Evolutionary conservation across 2,329 filamentous ascomycete species (phyloP), one percentile per base, ranked within the genome.

Genomic region (Thelonectria rubi): DNA sequence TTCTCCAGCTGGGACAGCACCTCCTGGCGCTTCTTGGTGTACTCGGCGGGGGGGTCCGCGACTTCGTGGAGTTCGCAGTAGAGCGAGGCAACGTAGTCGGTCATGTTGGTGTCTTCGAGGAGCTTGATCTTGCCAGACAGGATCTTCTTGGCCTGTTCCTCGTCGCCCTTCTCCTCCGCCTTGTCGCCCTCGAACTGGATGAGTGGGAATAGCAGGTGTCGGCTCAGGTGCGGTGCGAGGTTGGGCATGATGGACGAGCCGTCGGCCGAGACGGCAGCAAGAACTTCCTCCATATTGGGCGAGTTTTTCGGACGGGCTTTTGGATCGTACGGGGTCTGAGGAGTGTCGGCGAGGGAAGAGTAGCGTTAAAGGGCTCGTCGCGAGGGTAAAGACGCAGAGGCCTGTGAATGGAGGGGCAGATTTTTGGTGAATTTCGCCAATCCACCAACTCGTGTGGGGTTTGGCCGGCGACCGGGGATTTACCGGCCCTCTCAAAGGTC

Each of bases 41-140:
- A 98, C 79, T 97, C 93, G 66, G 90, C 86, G 52, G 95, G 94
- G 56, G 91, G 82, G 65, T 92, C 86, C 63, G 91, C 85, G 67
- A 93, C 87, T 72, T 89, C 86, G 82, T 98, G 88, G 69, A 99
- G 88, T 75, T 97, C 91, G 77, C 91, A 91, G 84, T 97, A 93
- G 69, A 99, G 83, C 74, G 90, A 91, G 75, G 94, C 94, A 56
- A 98, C 92, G 78, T 97, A 99, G 80, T 99, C 95, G 74, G 91
- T 95, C 95, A 99, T 99, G 85, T 98, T 97, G 74, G 95, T 98
- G 78, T 93, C 90, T 83, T 97, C 94, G 71, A 99, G 88, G 61
- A 99, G 88, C 81, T 94, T 90, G 79, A 94, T 97, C 80, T 97
- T 97, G 72, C 93, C 89, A 76, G 91, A 88, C 66, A 90, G 90